Conservation (phyloP, 2,329 filamentous ascomycete genomes). For the Penicillium sp. region DNA sequence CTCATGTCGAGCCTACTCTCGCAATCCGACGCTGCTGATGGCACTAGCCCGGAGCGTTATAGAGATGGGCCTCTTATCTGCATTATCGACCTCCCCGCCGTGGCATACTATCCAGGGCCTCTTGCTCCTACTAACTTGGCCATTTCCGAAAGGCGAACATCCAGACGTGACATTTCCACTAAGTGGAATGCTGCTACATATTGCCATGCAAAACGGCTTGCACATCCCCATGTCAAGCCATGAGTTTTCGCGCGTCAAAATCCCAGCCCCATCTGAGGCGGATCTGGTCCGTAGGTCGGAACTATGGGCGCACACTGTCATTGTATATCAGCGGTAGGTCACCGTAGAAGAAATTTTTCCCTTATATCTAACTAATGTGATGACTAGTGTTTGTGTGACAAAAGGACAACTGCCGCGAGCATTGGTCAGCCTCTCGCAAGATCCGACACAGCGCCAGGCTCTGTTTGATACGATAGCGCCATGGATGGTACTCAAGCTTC, state of each 20-base stretch:
- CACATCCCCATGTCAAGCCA: constrained; percentile 49
- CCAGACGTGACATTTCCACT: constrained; percentile 43
- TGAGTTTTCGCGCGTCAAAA: constrained; percentile 44
- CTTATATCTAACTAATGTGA: not conserved
- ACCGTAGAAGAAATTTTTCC: not conserved
- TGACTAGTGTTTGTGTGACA: constrained; percentile 37
- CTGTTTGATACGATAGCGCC: constrained; percentile 41
- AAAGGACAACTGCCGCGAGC: constrained; percentile 45
- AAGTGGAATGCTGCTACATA: constrained; percentile 44
- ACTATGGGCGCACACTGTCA: constrained; percentile 46
- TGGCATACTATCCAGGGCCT: constrained; percentile 44
- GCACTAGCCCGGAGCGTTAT: constrained; percentile 39
- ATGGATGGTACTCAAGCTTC: constrained; percentile 41
- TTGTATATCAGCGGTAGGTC: constrained; percentile 45
- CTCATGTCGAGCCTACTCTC: constrained; percentile 41
- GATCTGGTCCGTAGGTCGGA: constrained; percentile 44
- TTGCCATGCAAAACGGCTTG: constrained; percentile 49
- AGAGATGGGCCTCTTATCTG: constrained; percentile 43
- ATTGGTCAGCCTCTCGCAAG: constrained; percentile 40
- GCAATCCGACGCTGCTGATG: constrained; percentile 44
- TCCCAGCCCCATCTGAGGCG: constrained; percentile 34
- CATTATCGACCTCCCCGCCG: constrained; percentile 31
- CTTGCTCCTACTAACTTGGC: constrained; percentile 46
- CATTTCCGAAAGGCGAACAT: constrained; percentile 41
- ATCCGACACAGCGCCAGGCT: constrained; percentile 37